Conservation (phyloP, 371 early-diverging fungal species). For the Mycotypha africana region DNA sequence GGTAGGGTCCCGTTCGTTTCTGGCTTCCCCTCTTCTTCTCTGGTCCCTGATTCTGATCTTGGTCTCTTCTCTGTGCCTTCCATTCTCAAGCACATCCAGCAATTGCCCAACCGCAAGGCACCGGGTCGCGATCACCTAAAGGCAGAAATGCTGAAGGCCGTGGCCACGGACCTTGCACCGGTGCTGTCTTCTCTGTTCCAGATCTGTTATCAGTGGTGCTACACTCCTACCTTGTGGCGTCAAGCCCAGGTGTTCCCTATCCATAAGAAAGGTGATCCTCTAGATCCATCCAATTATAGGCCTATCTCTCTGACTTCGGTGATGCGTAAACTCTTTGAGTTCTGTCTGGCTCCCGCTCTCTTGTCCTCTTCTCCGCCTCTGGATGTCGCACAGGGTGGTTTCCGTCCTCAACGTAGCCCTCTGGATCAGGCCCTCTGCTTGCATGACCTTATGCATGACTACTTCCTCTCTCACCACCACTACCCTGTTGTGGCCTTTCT, state of each 20-base stretch:
- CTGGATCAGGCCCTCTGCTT: slow-evolving; percentile 22
- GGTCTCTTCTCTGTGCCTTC: not conserved
- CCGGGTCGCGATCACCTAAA: slow-evolving; percentile 22
- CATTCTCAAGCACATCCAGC: not conserved
- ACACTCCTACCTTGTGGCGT: slow-evolving; percentile 14
- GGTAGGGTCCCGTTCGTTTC: not conserved
- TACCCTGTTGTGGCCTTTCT: slow-evolving; percentile 17
- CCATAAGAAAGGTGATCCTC: too few species aligned
- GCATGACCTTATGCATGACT: not conserved
- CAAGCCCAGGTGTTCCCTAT: slow-evolving; percentile 19
- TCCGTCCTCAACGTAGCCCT: slow-evolving; percentile 15
- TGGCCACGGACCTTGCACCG: slow-evolving; percentile 1
- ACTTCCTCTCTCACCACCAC: not conserved
- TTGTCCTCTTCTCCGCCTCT: slow-evolving; percentile 1
- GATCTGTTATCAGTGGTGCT: slow-evolving; percentile 22
- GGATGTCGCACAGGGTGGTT: slow-evolving; percentile 23
- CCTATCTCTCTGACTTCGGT: slow-evolving; percentile 17
- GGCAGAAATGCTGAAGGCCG: slow-evolving; percentile 20
- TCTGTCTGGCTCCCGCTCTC: not conserved
- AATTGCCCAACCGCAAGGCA: slow-evolving; percentile 5
- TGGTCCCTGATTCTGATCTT: not conserved
- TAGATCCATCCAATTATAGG: slow-evolving; percentile 11
- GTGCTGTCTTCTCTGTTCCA: slow-evolving; percentile 4
- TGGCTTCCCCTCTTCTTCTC: too few species aligned
- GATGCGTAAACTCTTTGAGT: slow-evolving; percentile 15